Percentiles rank a stretch among this genome's conserved stretches.
These are phyloP conservation scores for Nelumbo lutea DNA, from an alignment of 164 flowering plant species.

Conservation along the genomic window DNA sequence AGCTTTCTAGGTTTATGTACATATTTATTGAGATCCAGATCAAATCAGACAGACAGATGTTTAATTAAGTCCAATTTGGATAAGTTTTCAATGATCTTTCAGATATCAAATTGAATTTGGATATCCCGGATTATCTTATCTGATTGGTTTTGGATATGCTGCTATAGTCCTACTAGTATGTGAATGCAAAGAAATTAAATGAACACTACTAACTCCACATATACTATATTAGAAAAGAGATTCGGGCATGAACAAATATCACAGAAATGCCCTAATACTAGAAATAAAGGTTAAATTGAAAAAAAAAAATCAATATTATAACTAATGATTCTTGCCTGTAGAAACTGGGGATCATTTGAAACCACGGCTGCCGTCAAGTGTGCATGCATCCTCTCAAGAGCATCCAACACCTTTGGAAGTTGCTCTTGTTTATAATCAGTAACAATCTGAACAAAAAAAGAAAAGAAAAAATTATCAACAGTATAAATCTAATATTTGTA, in stretches of 20 bases:
- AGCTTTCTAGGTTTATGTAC: no score
- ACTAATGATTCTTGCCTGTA: conserved; percentile 57
- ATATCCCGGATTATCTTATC: no score
- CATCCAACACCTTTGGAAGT: conserved; percentile 71
- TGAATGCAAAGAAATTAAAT: no score
- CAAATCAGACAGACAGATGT: no score
- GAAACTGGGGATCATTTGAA: conserved; percentile 76
- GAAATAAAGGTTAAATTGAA: not conserved
- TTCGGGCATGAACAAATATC: not conserved
- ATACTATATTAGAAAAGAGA: not conserved
- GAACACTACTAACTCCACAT: not conserved
- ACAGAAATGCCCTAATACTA: not conserved
- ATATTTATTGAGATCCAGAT: no score
- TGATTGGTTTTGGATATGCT: no score
- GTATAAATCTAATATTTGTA: not conserved
- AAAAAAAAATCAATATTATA: not conserved
- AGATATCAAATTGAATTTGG: no score
- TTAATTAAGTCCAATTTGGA: no score
- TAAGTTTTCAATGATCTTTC: no score
- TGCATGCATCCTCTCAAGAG: conserved; percentile 91
- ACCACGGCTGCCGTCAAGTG: conserved; percentile 98
- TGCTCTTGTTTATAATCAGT: conserved; percentile 76
- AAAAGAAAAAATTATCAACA: not conserved
- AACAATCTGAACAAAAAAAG: conserved; percentile 45
- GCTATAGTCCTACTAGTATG: no score